These are phyloP conservation scores for Lentinula lateritia DNA, from an alignment of 768 basidiomycete species.

Conservation along the genomic window DNA sequence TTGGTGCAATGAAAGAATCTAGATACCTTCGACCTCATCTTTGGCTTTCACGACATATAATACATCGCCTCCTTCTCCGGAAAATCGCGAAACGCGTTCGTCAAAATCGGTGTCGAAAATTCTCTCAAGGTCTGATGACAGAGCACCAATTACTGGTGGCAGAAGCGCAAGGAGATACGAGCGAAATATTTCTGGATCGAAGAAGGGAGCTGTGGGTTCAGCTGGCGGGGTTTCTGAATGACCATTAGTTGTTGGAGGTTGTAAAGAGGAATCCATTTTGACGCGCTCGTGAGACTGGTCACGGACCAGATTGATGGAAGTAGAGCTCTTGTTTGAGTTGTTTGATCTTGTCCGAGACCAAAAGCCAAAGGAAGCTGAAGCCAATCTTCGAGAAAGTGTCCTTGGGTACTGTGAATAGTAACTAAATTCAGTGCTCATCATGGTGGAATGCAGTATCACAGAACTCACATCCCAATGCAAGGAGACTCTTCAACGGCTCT, in stretches of 20 bases:
- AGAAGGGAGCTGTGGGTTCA: constrained; percentile 35
- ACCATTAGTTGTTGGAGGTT: constrained; percentile 8
- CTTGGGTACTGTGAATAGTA: constrained; percentile 22
- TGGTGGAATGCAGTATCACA: not conserved
- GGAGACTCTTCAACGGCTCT: not conserved
- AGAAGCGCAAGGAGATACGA: constrained; percentile 67
- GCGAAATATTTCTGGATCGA: constrained; percentile 68
- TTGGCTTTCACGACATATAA: constrained; percentile 79
- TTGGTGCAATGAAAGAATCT: not conserved
- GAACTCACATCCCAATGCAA: not conserved
- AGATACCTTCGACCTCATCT: constrained; percentile 68
- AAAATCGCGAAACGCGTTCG: constrained; percentile 72
- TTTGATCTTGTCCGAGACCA: not conserved
- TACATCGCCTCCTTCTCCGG: constrained; percentile 67
- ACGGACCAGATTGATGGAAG: not conserved
- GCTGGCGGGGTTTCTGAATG: constrained; percentile 18
- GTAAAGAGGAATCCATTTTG: not conserved
- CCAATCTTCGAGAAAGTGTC: constrained; percentile 19
- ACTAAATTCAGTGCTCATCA: constrained; percentile 17
- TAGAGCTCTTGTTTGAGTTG: not conserved
- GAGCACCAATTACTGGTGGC: constrained; percentile 78
- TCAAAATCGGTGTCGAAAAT: constrained; percentile 69
- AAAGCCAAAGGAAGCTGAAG: not conserved
- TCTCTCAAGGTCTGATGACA: constrained; percentile 52
- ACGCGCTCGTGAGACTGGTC: not conserved